Base-by-base conservation (phyloP, 1,284 basidiomycete species). In the Ustilago crameri region DNA sequence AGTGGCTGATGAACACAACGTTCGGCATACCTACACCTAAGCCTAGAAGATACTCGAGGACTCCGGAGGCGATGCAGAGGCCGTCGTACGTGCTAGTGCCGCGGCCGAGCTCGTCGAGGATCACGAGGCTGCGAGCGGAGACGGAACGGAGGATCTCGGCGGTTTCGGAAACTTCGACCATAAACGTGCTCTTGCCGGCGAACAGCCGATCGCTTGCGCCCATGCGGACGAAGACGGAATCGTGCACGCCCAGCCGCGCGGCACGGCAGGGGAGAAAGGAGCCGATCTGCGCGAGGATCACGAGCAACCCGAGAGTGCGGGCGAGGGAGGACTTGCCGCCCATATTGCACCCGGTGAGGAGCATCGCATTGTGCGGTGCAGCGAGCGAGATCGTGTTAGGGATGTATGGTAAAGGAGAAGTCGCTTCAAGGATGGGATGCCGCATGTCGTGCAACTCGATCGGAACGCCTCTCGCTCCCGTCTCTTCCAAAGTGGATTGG, bases 91-190 rank as follows among this genome's bases (percentile, higher is more conserved):
- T 77, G 24, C 58, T 65, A 3, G 71, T 80, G 0, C 75, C 76
- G 0, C 75, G 44, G 0, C 77, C 78, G 1, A 79, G 58, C 44
- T 82, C 79, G 48, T 81, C 79, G 7, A 81, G 53, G 4, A 82
- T 62, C 3, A 82, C 77, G 4, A 82, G 63, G 1, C 53, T 91
- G 0, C 79, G 66, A 0, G 57, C 27, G 2, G 83, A 83, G 0
- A 82, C 75, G 1, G 67, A 53, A 30, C 78, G 75, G 17, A 98
- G 84, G 57, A 98, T 95, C 70, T 96, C 92, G 75, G 90, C 91
- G 0, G 95, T 97, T 83, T 98, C 95, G 9, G 90, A 87, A 86
- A 98, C 90, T 84, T 98, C 95, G 0, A 96, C 91, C 93, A 96
- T 94, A 79, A 95, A 95, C 12, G 94, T 97, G 1, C 91, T 93